phyloP scores from a whole-genome alignment of 176 grass and related monocot genomes.

The Triticum monococcum region DNA sequence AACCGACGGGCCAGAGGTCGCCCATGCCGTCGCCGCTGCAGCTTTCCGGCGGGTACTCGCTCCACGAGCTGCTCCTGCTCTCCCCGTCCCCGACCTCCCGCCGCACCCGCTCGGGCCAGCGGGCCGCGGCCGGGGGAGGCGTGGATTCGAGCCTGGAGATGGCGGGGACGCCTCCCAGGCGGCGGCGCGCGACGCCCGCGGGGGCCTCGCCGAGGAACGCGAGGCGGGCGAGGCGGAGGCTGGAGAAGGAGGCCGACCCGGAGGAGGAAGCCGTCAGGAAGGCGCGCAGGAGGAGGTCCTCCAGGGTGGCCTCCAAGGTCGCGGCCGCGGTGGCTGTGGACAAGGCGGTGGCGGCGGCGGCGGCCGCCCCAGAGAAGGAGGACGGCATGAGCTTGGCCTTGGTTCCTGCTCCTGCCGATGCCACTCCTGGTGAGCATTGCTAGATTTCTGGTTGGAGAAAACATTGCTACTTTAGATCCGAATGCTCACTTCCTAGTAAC shows the following conservation, averaged over 20 bases:
- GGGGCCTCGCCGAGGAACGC: slow-evolving; percentile 61
- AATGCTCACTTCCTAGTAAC: not conserved
- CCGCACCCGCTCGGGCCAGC: slow-evolving; percentile 15
- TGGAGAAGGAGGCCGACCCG: slow-evolving; percentile 68
- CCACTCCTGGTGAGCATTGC: slow-evolving; percentile 29
- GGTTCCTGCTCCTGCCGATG: slow-evolving; percentile 20
- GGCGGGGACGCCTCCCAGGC: slow-evolving; percentile 33
- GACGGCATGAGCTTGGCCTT: slow-evolving; percentile 44
- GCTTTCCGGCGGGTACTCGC: slow-evolving; percentile 36
- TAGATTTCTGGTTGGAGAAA: not conserved
- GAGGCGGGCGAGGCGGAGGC: slow-evolving; percentile 58
- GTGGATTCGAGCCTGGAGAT: slow-evolving; percentile 47
- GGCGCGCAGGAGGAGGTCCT: slow-evolving; percentile 53
- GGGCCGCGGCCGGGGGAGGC: not conserved
- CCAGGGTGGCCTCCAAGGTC: not conserved
- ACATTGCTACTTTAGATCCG: not conserved
- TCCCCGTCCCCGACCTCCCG: slow-evolving; percentile 53
- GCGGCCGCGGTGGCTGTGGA: slow-evolving; percentile 7
- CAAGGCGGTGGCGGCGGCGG: slow-evolving; percentile 6
- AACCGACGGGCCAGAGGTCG: slow-evolving; percentile 36
- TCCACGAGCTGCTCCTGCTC: slow-evolving; percentile 65
- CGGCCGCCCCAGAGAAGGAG: slow-evolving; percentile 3
- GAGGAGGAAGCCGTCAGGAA: slow-evolving; percentile 49
- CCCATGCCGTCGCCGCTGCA: slow-evolving; percentile 51
- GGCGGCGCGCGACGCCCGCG: slow-evolving; percentile 22